These are phyloP conservation scores for Paramyrothecium roridum DNA, from an alignment of 2,329 filamentous ascomycete species.

Conservation along the genomic window DNA sequence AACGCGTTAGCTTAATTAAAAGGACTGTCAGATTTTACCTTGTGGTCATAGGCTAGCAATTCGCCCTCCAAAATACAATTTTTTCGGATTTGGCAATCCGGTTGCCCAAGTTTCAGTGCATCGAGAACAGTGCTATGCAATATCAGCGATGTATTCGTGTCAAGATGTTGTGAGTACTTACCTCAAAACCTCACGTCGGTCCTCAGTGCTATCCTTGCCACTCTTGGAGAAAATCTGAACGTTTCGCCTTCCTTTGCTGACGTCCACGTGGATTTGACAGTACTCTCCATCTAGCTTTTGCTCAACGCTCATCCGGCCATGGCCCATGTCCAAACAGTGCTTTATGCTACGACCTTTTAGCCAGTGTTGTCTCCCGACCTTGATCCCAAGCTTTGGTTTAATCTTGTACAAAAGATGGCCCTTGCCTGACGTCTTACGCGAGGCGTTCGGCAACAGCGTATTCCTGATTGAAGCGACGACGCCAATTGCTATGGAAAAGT, in stretches of 20 bases:
- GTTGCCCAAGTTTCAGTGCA: constrained; percentile 59
- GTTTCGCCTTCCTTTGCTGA: constrained; percentile 47
- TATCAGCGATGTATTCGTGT: not conserved
- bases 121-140: constrained; percentile 53
- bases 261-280: constrained; percentile 80
- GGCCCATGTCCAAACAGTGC: constrained; percentile 66
- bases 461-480: constrained; percentile 40
- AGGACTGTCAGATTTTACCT: constrained; percentile 31
- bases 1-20: not conserved
- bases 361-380: constrained; percentile 63
- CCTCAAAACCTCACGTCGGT: constrained; percentile 60
- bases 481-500: constrained; percentile 58
- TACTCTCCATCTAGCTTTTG: constrained; percentile 87
- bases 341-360: constrained; percentile 68
- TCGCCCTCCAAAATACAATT: constrained; percentile 83
- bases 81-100: constrained; percentile 55
- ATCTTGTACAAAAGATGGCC: constrained; percentile 27
- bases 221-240: constrained; percentile 90
- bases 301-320: constrained; percentile 67
- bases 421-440: constrained; percentile 4
- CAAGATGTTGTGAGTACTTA: constrained; percentile 22
- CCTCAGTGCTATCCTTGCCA: constrained; percentile 80
- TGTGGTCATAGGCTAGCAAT: constrained; percentile 72
- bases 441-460: constrained; percentile 13
- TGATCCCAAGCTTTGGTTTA: constrained; percentile 55